Base-by-base conservation (phyloP, 2,329 filamentous ascomycete species). In the Paecilomyces sp. region DNA sequence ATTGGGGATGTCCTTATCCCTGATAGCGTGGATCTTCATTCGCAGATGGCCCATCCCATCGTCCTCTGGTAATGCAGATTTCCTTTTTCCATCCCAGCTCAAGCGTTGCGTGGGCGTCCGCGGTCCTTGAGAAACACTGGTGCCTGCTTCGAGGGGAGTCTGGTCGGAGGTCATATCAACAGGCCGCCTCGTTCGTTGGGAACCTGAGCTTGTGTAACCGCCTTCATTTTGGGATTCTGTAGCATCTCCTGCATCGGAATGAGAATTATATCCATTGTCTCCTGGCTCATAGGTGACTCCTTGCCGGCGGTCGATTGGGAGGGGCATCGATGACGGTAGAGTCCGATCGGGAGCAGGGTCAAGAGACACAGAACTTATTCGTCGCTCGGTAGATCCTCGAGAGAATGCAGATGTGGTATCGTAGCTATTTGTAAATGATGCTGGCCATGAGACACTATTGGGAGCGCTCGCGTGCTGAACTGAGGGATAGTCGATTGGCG, bases 21-120 rank as follows among this genome's bases (percentile, higher is more conserved):
- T 88, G 62, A 93, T 88, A 24, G 78, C 79, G 61, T 88, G 81
- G 64, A 94, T 91, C 62, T 84, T 85, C 63, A 78, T 81, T 66
- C 90, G 81, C 66, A 93, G 73, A 58, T 77, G 74, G 18, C 83
- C 80, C 87, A 91, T 92, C 53, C 90, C 90, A 78, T 94, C 90
- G 68, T 93, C 88, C 69, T 88, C 90, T 1, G 90, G 89, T 50
- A 91, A 71, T 15, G 69, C 64, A 8, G 60, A 64, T 12, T 67
- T 65, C 1, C 58, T 62, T 18, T 59, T 51, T 25, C 66, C 66
- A 56, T 68, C 65, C 58, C 47, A 65, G 30, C 33, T 57, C 25
- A 57, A 33, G 24, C 51, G 15, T 41, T 62, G 55, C 22, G 54
- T 41, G 24, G 9, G 28, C 30, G 33, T 13, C 25, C 33, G 25